These are phyloP conservation scores for Penicillium sp. DNA, from an alignment of 2,329 filamentous ascomycete genomes.

Conservation along the genomic window DNA sequence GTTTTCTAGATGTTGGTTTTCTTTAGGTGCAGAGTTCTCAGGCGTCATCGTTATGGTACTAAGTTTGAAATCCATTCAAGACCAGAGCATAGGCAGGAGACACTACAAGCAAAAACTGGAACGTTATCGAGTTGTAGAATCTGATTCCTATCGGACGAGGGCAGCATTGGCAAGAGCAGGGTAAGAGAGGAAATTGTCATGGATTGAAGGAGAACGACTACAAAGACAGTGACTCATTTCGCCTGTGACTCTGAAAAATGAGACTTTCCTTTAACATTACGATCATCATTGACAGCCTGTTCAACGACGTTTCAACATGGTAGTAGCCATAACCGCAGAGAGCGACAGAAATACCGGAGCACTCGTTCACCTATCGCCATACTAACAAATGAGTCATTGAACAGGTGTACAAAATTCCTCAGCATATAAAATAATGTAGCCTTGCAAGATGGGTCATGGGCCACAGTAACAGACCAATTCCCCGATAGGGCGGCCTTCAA, in stretches of 20 bases:
- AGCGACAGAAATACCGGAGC: not conserved
- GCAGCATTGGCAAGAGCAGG: not conserved
- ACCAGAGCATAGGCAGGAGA: not conserved
- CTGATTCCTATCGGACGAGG: not conserved
- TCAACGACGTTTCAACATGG: not conserved
- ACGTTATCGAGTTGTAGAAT: not conserved
- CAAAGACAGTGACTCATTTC: not conserved
- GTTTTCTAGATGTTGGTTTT: not conserved
- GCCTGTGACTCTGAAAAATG: not conserved
- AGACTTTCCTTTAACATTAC: not conserved
- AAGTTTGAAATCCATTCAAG: not conserved
- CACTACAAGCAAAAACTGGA: not conserved
- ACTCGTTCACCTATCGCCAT: not conserved
- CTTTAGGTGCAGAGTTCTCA: no score
- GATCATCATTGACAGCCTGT: not conserved
- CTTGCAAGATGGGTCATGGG: constrained; percentile 1
- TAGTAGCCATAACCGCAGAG: constrained; percentile 5
- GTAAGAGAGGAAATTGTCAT: not conserved
- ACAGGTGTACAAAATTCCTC: constrained; percentile 3
- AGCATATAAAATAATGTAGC: not conserved
- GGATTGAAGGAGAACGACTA: not conserved
- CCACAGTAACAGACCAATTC: not conserved
- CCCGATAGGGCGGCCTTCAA: not conserved
- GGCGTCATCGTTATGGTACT: not conserved
- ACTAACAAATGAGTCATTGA: constrained; percentile 5